Evolutionary conservation across 768 basidiomycete species (phyloP), one percentile per base, ranked within the genome.

Genomic region (Suillus spraguei): DNA sequence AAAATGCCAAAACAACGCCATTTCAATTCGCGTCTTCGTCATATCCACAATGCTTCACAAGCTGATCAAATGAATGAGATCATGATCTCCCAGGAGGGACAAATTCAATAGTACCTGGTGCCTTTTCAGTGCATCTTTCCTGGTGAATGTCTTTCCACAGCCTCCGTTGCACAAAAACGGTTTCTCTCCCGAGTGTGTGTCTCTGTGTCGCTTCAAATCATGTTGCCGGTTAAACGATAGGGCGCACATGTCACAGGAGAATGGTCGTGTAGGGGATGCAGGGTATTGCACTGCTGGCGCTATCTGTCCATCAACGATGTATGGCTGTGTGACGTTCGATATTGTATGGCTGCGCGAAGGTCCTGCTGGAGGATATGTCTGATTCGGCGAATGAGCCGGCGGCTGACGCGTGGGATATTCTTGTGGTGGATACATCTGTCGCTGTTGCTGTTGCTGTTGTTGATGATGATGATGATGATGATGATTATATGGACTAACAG

Each of bases 191-290:
- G 89, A 89, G 76, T 93, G 92, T 32, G 90, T 93, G 69, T 93
- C 91, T 66, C 89, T 82, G 76, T 94, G 92, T 41, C 92, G 84
- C 72, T 93, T 93, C 71, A 94, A 74, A 74, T 94, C 92, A 71
- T 94, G 92, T 72, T 91, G 90, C 50, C 92, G 85, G 71, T 92
- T 92, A 79, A 94, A 94, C 24, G 91, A 92, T 65, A 93, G 74
- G 13, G 90, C 83, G 72, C 92, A 94, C 66, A 92, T 73, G 67
- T 89, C 87, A 64, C 89, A 90, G 11, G 84, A 79, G 68, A 86
- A 90, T 22, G 88, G 88, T 44, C 87, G 82, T 20, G 79, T 73
- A 8, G 86, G 83, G n/a, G 87, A 84, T 44, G 83, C 78, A 33
- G 87, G 82, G 72, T 85, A 86, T 62, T 86, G 84, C 44, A 80